These are phyloP conservation scores for Mucor indicus DNA, from an alignment of 371 early-diverging fungal species.

Conservation along the genomic window DNA sequence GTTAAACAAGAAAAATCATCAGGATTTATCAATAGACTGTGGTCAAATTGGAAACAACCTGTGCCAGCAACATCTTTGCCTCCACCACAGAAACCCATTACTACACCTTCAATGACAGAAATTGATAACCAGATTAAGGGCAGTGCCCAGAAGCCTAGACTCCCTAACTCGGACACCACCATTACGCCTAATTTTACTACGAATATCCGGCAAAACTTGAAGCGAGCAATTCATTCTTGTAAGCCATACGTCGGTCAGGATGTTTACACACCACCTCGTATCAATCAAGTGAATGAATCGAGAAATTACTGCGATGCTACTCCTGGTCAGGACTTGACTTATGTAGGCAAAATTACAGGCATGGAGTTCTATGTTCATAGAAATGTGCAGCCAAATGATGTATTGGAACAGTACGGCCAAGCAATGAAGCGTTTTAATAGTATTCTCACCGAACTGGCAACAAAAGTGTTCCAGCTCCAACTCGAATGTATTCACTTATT, in stretches of 20 bases:
- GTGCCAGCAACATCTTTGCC: not conserved
- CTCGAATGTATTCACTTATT: constrained; percentile 67
- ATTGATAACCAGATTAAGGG: constrained; percentile 6
- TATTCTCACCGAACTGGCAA: constrained; percentile 52
- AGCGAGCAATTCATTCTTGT: constrained; percentile 53
- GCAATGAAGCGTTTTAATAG: constrained; percentile 54
- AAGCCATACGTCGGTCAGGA: constrained; percentile 49
- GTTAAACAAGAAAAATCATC: constrained; percentile 1
- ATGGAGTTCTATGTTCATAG: constrained; percentile 59
- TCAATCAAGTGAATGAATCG: constrained; percentile 41
- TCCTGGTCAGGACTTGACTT: constrained; percentile 54
- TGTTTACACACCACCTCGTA: constrained; percentile 42
- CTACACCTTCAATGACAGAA: not conserved
- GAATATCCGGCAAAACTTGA: constrained; percentile 48
- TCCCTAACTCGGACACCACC: constrained; percentile 35
- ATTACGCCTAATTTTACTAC: constrained; percentile 50
- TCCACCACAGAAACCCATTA: not conserved
- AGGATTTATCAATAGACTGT: constrained; percentile 17
- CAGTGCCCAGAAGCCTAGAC: constrained; percentile 21
- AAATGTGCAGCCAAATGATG: constrained; percentile 37
- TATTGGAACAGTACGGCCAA: constrained; percentile 38
- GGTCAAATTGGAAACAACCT: constrained; percentile 14
- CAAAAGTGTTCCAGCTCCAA: constrained; percentile 61
- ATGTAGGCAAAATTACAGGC: constrained; percentile 45
- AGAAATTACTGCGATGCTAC: constrained; percentile 53